phyloP scores from a whole-genome alignment of 345 rosid species.

The Populus davidiana region DNA sequence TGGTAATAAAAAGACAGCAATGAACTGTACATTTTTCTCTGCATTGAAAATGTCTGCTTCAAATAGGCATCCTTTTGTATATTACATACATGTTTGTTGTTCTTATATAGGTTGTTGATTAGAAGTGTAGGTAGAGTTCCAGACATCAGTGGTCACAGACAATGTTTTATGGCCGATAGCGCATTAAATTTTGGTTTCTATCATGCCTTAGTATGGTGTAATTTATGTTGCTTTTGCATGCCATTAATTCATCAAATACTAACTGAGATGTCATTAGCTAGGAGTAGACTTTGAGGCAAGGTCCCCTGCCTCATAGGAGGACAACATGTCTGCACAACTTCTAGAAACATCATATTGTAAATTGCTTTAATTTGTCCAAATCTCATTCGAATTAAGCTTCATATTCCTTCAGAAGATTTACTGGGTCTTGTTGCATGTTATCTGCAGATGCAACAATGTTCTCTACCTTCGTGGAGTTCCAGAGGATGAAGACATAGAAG shows the following conservation, averaged over 20 bases:
- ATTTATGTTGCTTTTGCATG: not conserved
- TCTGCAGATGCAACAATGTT: conserved; percentile 84
- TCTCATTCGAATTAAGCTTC: not conserved
- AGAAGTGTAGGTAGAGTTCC: not conserved
- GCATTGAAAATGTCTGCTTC: not conserved
- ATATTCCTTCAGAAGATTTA: not conserved
- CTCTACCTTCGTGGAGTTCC: conserved; percentile 90
- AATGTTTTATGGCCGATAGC: not conserved
- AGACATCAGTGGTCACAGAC: not conserved
- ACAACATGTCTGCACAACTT: not conserved
- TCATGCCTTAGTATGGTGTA: not conserved
- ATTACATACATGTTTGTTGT: not conserved
- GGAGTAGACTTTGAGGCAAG: not conserved
- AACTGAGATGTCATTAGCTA: not conserved
- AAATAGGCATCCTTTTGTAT: not conserved
- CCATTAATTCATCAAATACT: not conserved
- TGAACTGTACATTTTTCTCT: not conserved
- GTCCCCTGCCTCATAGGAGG: not conserved
- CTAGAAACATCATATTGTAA: not conserved
- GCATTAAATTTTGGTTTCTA: not conserved
- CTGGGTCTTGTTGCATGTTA: not conserved
- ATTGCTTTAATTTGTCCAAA: not conserved
- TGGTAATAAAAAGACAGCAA: not conserved
- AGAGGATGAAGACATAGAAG: conserved; percentile 87
- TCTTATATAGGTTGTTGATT: not conserved